phyloP scores from a whole-genome alignment of 2,329 filamentous ascomycete genomes.

The Monosporascus sp. region DNA sequence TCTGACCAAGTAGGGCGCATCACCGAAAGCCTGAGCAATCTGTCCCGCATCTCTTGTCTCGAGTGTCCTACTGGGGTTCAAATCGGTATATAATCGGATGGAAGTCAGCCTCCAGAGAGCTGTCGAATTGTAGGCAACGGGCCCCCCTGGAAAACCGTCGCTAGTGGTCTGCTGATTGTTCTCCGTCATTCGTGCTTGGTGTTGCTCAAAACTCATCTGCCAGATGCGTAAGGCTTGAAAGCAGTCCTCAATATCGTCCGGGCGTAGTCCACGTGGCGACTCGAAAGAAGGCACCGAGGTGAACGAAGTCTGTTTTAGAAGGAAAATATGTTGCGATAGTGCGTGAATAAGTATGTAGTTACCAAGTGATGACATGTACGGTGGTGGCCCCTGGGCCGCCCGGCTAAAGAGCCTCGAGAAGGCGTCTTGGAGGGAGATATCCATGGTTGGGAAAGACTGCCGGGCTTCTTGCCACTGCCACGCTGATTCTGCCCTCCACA shows the following conservation, averaged over 20 bases:
- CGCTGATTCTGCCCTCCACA: conserved; percentile 53
- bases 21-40: conserved; percentile 57
- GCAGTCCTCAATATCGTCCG: conserved; percentile 53
- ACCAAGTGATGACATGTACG: conserved; percentile 54
- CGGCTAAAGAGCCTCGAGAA: conserved; percentile 52
- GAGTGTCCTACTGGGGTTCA: conserved; percentile 56
- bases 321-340: conserved; percentile 66
- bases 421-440: conserved; percentile 53
- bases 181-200: conserved; percentile 47
- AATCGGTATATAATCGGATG: conserved; percentile 62
- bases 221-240: conserved; percentile 52
- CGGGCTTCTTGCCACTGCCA: conserved; percentile 58
- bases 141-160: conserved; percentile 51
- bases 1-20: conserved; percentile 53
- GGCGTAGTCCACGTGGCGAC: conserved; percentile 44
- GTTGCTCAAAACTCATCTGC: conserved; percentile 55
- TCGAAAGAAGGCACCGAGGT: conserved; percentile 44
- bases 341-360: conserved; percentile 71
- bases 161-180: conserved; percentile 39
- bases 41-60: conserved; percentile 59
- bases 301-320: conserved; percentile 60
- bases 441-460: conserved; percentile 44
- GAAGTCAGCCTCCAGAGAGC: conserved; percentile 57
- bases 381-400: conserved; percentile 41
- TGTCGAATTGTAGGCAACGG: conserved; percentile 63